Base-by-base conservation (phyloP, 257 asterid genomes). In the Agastache rugosa region DNA sequence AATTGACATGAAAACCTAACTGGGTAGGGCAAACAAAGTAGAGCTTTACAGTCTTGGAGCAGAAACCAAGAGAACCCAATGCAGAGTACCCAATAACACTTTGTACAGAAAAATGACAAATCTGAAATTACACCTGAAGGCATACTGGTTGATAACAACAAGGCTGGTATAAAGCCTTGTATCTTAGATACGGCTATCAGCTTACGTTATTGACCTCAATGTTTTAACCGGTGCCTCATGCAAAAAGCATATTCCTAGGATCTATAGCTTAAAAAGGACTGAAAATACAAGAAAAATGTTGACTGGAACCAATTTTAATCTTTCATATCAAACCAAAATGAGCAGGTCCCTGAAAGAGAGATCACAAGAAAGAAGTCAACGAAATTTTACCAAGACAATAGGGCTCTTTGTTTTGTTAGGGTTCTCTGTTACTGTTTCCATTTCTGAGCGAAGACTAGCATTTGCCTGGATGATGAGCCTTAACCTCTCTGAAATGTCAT, bases 401-500 rank as follows among this genome's bases (percentile, higher is more conserved):
- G 37, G 80, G 83, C 45, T 65, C 14, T n/a, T n/a, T n/a, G n/a
- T n/a, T n/a, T n/a, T n/a, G n/a, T n/a, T n/a, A n/a, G n/a, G n/a
- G n/a, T n/a, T n/a, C n/a, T 44, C 83, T 29, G 87, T 17, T 37
- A 87, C 97, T 45, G 71, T n/a, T n/a, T n/a, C 53, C 42, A 92
- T 44, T 53, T 90, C 96, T 69, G 91, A 82, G 68, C 74, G 83
- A 76, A 94, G 89, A 72, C 77, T 72, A 50, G 97, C 90, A 87
- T 94, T 94, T 73, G 87, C 82, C 63, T 83, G 93, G 78, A 92
- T 88, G 68, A 94, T 92, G 51, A 78, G 82, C 51, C 86, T 88
- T 51, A 94, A 86, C 81, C 97, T 84, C 85, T 87, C 93, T 7
- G 97, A 80, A 51, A 71, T 80, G 85, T 94, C 98, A 79, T 94